Percentiles rank a stretch among this genome's conserved stretches.
Evolutionary conservation across 306 rosid species (phyloP).

Genomic region (Citrullus amarus): DNA sequence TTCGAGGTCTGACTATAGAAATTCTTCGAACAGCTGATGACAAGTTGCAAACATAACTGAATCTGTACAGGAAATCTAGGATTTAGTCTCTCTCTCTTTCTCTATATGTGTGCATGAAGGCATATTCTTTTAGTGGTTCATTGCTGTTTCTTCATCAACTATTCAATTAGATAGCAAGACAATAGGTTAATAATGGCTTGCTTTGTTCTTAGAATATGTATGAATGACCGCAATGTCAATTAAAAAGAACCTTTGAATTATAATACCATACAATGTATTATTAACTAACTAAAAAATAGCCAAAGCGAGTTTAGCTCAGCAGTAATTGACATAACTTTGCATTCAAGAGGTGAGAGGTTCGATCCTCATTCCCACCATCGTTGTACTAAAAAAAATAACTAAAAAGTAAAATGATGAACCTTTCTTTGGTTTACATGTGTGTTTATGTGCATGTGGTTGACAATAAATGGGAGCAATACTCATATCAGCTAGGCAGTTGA

Average conservation of each 20-base stretch:
- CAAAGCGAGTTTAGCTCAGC: no score
- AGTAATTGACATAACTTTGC: no score
- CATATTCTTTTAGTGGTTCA: neutral
- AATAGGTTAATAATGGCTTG: neutral
- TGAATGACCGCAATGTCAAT: neutral
- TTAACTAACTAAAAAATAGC: no score
- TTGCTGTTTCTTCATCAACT: neutral
- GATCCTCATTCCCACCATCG: no score
- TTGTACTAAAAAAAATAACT: no score
- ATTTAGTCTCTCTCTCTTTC: neutral
- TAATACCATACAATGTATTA: no score
- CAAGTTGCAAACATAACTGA: neutral
- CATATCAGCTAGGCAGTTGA: no score
- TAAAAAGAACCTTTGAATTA: neutral
- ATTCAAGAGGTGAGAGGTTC: no score
- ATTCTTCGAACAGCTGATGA: slow-evolving; percentile 14
- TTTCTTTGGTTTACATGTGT: no score
- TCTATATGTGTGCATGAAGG: neutral
- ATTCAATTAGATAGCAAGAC: neutral
- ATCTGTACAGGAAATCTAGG: neutral
- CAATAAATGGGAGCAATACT: no score
- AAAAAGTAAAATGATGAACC: no score
- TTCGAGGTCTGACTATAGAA: slow-evolving; percentile 35
- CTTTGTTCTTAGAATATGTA: neutral
- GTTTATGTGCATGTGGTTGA: no score